A percentile compares a stretch with the other conserved stretches of the same genome.
phyloP scores from a whole-genome alignment of 2,329 filamentous ascomycete genomes.

The Fusarium verticillioides region DNA sequence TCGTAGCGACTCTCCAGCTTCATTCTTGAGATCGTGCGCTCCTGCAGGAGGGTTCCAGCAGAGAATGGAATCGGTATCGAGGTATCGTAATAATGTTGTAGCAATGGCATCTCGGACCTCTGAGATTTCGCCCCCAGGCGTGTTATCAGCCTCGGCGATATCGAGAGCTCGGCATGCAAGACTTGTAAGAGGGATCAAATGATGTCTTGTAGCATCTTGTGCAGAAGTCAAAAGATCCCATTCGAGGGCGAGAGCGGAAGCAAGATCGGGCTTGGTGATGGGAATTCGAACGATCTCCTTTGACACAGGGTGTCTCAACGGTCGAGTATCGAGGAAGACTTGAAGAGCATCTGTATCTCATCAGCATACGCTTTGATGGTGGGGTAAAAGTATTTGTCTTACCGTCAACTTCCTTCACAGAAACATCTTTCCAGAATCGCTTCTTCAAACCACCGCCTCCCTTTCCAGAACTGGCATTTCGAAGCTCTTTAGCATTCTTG shows the following conservation, averaged over 20 bases:
- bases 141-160: constrained; percentile 74
- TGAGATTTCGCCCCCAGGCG: constrained; percentile 47
- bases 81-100: constrained; percentile 80
- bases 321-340: constrained; percentile 80
- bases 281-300: constrained; percentile 80
- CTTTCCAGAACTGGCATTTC: constrained; percentile 50
- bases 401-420: constrained; percentile 75
- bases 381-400: constrained; percentile 36
- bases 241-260: constrained; percentile 86
- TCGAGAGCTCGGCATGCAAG: constrained; percentile 86
- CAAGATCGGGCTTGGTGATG: constrained; percentile 79
- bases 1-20: constrained; percentile 69
- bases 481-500: constrained; percentile 61
- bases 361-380: constrained; percentile 13
- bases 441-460: constrained; percentile 65
- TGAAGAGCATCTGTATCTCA: constrained; percentile 58
- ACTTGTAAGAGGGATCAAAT: constrained; percentile 91
- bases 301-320: constrained; percentile 80
- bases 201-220: constrained; percentile 84
- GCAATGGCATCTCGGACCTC: constrained; percentile 73
- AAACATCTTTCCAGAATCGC: constrained; percentile 90
- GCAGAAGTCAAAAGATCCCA: constrained; percentile 88
- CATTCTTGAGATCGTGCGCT: constrained; percentile 59
- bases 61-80: constrained; percentile 90
- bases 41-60: constrained; percentile 79